phyloP scores from a whole-genome alignment of 2,329 filamentous ascomycete species.

The Xylaria digitata region DNA sequence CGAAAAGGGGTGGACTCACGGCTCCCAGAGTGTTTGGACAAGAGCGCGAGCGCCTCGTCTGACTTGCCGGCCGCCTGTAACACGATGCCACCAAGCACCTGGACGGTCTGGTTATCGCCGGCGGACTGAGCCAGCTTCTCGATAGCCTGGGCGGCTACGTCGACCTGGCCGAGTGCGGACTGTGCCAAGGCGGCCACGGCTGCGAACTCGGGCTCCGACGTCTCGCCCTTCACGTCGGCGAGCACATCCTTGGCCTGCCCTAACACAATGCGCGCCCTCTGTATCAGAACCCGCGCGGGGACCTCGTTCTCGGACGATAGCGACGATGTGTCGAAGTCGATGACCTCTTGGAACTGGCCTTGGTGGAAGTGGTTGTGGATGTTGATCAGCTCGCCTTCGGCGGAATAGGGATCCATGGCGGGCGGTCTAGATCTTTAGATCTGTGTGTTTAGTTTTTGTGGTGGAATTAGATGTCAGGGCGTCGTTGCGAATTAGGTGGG shows the following conservation, averaged over 20 bases:
- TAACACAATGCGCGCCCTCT: conserved; percentile 85
- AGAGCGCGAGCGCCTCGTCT: conserved; percentile 84
- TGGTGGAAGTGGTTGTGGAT: conserved; percentile 78
- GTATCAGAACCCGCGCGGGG: conserved; percentile 79
- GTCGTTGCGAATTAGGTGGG: neutral
- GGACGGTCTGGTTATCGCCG: conserved; percentile 81
- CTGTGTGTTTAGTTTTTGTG: conserved; percentile 3
- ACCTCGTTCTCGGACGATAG: conserved; percentile 83
- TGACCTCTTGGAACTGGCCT: conserved; percentile 86
- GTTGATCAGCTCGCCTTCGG: conserved; percentile 78
- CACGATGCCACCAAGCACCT: conserved; percentile 84
- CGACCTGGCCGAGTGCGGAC: conserved; percentile 68
- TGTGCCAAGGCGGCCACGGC: conserved; percentile 83
- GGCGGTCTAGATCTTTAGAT: conserved; percentile 16
- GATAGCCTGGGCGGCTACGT: conserved; percentile 70
- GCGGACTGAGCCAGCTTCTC: conserved; percentile 75
- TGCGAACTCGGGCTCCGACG: conserved; percentile 74
- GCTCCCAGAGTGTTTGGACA: conserved; percentile 86
- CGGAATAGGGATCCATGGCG: conserved; percentile 75
- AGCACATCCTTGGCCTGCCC: conserved; percentile 81
- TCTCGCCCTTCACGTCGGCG: conserved; percentile 71
- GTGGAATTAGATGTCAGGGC: neutral
- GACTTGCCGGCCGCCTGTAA: conserved; percentile 81
- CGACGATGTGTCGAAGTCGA: conserved; percentile 84
- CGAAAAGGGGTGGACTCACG: conserved; percentile 64